Base-by-base conservation (phyloP, 2,329 filamentous ascomycete genomes). In the Venturia effusa region DNA sequence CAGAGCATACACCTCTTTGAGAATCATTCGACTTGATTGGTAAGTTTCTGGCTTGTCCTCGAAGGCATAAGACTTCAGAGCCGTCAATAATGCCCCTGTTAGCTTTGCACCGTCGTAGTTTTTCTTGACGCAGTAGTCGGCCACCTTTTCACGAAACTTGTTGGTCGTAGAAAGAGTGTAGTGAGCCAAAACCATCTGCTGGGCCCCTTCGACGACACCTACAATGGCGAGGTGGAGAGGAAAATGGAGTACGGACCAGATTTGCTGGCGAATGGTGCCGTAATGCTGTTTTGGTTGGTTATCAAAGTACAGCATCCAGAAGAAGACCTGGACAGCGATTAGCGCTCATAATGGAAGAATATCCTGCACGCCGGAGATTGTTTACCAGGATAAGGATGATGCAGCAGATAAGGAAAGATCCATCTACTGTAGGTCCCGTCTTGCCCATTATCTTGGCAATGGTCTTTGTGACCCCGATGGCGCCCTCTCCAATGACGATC, bases 401-500 rank as follows among this genome's bases (percentile, higher is more conserved):
- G 59, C 59, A 39, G 59, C 37, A 41, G 41, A 45, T 61, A 8
- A 61, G 34, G 15, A 19, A 32, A 17, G 27, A 19, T 11, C 34
- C 59, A 2, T 61, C 15, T 3, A 27, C 5, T 19, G 24, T 41
- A 8, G 41, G 30, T 34, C 51, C 51, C 3, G 45, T 27, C 45
- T 62, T 62, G 24, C 43, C 43, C 24, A 62, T 30, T 3, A 62
- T 13, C 32, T 68, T 70, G 65, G 39, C 66, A 22, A 87, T 81
- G 39, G 80, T 80, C 69, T 81, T 80, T 24, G 80, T 81, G 32
- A 87, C 75, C 19, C 83, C 80, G 51, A 87, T 85, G 19, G 86
- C 82, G 61, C 84, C 84, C 69, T 88, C 85, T 19, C 86, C 85
- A 65, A 88, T 80, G 64, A 88, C 84, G 66, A 88, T 86, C 59